A percentile compares a stretch with the other conserved stretches of the same genome.
Evolutionary conservation across 1,284 basidiomycete species (phyloP).

Genomic region (Amylostereum areolatum): DNA sequence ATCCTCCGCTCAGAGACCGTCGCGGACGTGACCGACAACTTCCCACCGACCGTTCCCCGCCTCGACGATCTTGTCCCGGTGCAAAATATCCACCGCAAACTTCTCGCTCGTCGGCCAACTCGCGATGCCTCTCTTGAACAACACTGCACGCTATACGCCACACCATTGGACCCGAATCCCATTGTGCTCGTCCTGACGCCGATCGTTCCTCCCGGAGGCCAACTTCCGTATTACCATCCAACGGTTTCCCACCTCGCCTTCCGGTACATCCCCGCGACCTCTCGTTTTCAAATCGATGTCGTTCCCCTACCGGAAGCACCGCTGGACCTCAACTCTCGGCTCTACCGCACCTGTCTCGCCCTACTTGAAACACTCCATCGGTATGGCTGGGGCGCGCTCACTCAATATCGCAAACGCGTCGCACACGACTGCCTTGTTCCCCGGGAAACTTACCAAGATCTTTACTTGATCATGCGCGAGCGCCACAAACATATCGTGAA

Average conservation of each 20-base stretch:
- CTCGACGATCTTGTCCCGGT: slow-evolving; percentile 35
- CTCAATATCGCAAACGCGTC: slow-evolving; percentile 83
- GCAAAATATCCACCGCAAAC: slow-evolving; percentile 49
- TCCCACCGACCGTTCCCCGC: slow-evolving; percentile 29
- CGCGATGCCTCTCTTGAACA: slow-evolving; percentile 68
- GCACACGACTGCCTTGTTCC: slow-evolving; percentile 79
- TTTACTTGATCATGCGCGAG: slow-evolving; percentile 84
- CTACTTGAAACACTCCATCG: slow-evolving; percentile 81
- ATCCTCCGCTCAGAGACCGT: slow-evolving; percentile 73
- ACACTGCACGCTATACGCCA: slow-evolving; percentile 60
- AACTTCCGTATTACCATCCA: slow-evolving; percentile 79
- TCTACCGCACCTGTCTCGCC: slow-evolving; percentile 76
- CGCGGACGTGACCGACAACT: slow-evolving; percentile 33
- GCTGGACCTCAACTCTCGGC: slow-evolving; percentile 49
- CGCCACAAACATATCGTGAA: slow-evolving; percentile 71
- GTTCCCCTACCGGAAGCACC: slow-evolving; percentile 47
- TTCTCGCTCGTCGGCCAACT: slow-evolving; percentile 69
- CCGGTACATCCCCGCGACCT: slow-evolving; percentile 41
- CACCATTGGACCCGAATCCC: slow-evolving; percentile 20
- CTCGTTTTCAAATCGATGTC: slow-evolving; percentile 46
- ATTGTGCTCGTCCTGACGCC: slow-evolving; percentile 60
- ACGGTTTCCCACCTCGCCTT: slow-evolving; percentile 68
- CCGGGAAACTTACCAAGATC: slow-evolving; percentile 80
- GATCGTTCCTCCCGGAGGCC: slow-evolving; percentile 33
- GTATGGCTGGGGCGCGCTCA: slow-evolving; percentile 78